Percentiles rank a stretch among this genome's conserved stretches.
phyloP scores from a whole-genome alignment of 2,329 filamentous ascomycete species.

The Curvularia sp. region DNA sequence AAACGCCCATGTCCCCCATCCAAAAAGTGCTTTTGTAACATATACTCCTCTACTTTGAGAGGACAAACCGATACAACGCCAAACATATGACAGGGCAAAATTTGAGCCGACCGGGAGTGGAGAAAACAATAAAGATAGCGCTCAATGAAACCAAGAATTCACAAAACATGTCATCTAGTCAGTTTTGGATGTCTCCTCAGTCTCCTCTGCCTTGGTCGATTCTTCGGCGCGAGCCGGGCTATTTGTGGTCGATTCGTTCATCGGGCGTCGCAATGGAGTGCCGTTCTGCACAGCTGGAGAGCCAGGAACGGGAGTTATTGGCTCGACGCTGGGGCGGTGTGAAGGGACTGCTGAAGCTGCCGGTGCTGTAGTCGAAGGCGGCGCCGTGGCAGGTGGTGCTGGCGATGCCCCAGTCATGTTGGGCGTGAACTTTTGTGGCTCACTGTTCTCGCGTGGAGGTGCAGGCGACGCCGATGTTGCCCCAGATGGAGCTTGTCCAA shows the following conservation, averaged over 20 bases:
- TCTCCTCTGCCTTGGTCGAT: constrained; percentile 13
- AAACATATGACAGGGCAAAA: not conserved
- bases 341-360: constrained; percentile 24
- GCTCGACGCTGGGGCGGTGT: constrained; percentile 46
- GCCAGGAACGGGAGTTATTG: constrained; percentile 46
- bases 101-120: not conserved
- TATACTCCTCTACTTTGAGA: not conserved
- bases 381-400: constrained; percentile 7
- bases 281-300: constrained; percentile 42
- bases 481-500: constrained; percentile 10
- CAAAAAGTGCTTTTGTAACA: not conserved
- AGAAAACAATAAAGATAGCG: not conserved
- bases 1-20: not conserved
- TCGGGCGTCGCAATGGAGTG: constrained; percentile 29
- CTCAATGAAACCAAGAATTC: not conserved
- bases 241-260: constrained; percentile 26
- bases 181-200: constrained; percentile 2
- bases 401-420: constrained; percentile 34
- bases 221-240: constrained; percentile 21
- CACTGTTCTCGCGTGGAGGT: constrained; percentile 14
- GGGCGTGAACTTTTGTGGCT: constrained; percentile 39
- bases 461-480: constrained; percentile 10
- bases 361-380: constrained; percentile 16
- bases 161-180: constrained; percentile 14
- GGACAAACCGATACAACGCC: not conserved